Conservation (phyloP, 768 basidiomycete species). For the Tremella fuciformis region DNA sequence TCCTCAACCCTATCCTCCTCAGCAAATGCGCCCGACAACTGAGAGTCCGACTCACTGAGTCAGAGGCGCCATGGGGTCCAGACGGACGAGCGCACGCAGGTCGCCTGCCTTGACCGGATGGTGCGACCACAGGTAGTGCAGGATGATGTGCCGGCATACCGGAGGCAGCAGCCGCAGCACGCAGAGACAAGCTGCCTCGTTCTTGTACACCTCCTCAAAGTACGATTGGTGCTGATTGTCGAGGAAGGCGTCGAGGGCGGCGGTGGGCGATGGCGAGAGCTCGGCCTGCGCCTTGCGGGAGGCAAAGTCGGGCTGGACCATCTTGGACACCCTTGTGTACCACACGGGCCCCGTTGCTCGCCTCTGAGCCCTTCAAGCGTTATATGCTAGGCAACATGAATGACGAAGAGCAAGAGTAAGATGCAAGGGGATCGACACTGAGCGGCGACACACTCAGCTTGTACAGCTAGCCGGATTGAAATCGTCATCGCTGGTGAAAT, state of each 20-base stretch:
- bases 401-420: too few species aligned
- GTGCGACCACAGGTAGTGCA: conserved; percentile 46
- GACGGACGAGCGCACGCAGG: conserved; percentile 29
- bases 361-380: too few species aligned
- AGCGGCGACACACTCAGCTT: too few species aligned
- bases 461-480: too few species aligned
- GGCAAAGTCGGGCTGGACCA: conserved; percentile 46
- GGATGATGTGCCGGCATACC: conserved; percentile 46
- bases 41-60: conserved; percentile 24
- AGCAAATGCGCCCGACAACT: background rate
- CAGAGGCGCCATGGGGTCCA: conserved; percentile 20
- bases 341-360: too few species aligned
- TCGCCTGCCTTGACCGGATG: conserved; percentile 22
- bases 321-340: conserved; percentile 9
- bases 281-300: conserved; percentile 16
- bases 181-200: conserved; percentile 48
- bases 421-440: too few species aligned
- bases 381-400: too few species aligned
- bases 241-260: conserved; percentile 45
- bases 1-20: conserved; percentile 21
- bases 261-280: conserved; percentile 27
- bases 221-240: conserved; percentile 44
- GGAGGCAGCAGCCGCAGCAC: conserved; percentile 48
- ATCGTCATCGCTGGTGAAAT: background rate
- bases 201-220: conserved; percentile 46